These are phyloP conservation scores for Beauveria caledonica DNA, from an alignment of 2,329 filamentous ascomycete species.

Conservation along the genomic window DNA sequence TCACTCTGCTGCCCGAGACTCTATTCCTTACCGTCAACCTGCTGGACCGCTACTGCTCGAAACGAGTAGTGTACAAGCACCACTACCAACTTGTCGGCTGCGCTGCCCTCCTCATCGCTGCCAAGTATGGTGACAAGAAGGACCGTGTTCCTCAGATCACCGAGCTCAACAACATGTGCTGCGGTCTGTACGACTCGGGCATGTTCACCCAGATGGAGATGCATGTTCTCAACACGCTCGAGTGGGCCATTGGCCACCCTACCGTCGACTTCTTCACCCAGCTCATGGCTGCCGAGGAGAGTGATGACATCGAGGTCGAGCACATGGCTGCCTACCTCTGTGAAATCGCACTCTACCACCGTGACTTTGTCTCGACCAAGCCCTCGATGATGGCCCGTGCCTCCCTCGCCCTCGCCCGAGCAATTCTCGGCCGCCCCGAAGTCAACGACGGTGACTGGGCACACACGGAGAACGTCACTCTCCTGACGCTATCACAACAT, in stretches of 20 bases:
- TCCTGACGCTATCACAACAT: slow-evolving; percentile 51
- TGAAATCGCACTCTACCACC: slow-evolving; percentile 92
- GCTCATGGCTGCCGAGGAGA: slow-evolving; percentile 73
- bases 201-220: slow-evolving; percentile 99
- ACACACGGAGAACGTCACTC: slow-evolving; percentile 59
- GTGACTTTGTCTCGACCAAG: slow-evolving; percentile 89
- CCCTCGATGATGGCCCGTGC: slow-evolving; percentile 87
- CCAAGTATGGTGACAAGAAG: slow-evolving; percentile 98
- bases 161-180: slow-evolving; percentile 98
- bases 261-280: slow-evolving; percentile 93
- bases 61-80: slow-evolving; percentile 95
- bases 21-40: slow-evolving; percentile 95
- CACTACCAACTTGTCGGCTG: slow-evolving; percentile 98
- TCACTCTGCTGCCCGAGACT: slow-evolving; percentile 87
- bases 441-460: slow-evolving; percentile 70
- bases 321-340: slow-evolving; percentile 91
- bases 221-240: slow-evolving; percentile 95
- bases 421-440: slow-evolving; percentile 75
- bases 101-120: slow-evolving; percentile 88
- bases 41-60: slow-evolving; percentile 94
- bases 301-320: slow-evolving; percentile 76
- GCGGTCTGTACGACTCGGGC: slow-evolving; percentile 93
- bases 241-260: slow-evolving; percentile 93
- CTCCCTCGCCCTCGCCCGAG: slow-evolving; percentile 76
- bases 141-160: slow-evolving; percentile 95